Base-by-base conservation (phyloP, 176 grass and related monocot species). In the Triticum turgidum region DNA sequence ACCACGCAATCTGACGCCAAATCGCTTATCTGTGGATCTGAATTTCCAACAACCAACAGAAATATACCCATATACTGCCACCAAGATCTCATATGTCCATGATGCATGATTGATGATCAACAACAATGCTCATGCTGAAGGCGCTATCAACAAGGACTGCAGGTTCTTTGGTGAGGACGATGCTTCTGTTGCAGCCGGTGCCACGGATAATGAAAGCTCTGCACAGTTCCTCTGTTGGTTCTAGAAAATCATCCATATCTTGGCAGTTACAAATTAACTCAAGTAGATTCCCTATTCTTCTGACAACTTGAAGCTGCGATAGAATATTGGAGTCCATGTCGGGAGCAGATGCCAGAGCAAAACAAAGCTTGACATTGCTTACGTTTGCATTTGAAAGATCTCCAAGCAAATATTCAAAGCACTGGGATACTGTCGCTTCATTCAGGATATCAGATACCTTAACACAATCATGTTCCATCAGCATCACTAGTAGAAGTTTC, bases 341-440 rank as follows among this genome's bases (percentile, higher is more conserved):
- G 0, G 93, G 87, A 80, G 97, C 90, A 61, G 94, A 99, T 65
- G 87, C 92, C 62, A 99, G 59, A 81, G 97, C 92, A 82, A 91
- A 92, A 89, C 97, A 99, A 82, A 99, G 88, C 84, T 96, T 99
- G 24, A 99, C 89, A 85, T 91, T 96, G 86, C 91, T 99, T 86
- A 96, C 92, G 74, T 99, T 99, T 85, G 92, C 92, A 96, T 99
- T 96, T 82, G 94, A 96, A 73, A 99, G 85, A 88, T 99, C 90
- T 51, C 90, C 92, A 81, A 88, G 82, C 83, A 99, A 96, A 84
- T 96, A 99, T 47, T 87, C 85, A 86, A 99, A 99, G 80, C 94
- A 99, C 77, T 92, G 90, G 82, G 87, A 89, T 20, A 96, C 90
- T 80, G 97, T 94, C 69, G 89, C 93, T 84, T 94, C 85, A 69